Evolutionary conservation across 805 yeast species (phyloP), one percentile per base, ranked within the genome.

Genomic region (Nakazawaea ernobii): DNA sequence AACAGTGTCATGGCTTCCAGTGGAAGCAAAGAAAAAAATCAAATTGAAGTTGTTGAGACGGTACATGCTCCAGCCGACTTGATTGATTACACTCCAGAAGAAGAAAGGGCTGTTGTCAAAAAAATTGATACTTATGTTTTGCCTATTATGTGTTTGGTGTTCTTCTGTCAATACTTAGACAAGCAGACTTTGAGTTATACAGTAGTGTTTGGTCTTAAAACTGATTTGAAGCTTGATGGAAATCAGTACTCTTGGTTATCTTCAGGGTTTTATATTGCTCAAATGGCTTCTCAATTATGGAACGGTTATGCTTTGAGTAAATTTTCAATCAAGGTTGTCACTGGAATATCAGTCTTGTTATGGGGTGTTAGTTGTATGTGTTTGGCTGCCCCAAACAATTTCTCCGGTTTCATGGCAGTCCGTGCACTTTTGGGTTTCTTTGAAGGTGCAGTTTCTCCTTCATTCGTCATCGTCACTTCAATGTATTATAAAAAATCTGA

Each of bases 131-230:
- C 70, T n/a, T 70, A 60, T 49, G 52, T 81, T 51, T 60, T 77
- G 53, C 81, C 86, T 1, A 48, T 79, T 44, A 66, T 80, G 64
- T 71, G 75, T 52, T 49, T 71, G 20, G 55, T 77, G 29, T 75
- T 76, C 60, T 69, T 77, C 13, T 60, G 72, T 26, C 85, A 80
- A 59, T 76, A 68, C 53, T 75, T 82, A 80, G 88, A 82, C 61
- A 82, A 82, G 58, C 63, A 66, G 17, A 65, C 84, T 3, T 61
- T 47, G 48, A 58, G 55, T 24, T 56, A 56, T 39, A 60, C 60
- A 2, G 50, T 60, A 3, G 52, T 59, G 32, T 47, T 58, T 28
- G 63, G 62, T 3, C 43, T 60, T 37, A 49, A 59, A 11, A 46
- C 43, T 11, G 64, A 57, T 37, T 53, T 55, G 56, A 42, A 51